Evolutionary conservation across 257 asterid genomes (phyloP).

Genomic region (Solanum verrucosum): DNA sequence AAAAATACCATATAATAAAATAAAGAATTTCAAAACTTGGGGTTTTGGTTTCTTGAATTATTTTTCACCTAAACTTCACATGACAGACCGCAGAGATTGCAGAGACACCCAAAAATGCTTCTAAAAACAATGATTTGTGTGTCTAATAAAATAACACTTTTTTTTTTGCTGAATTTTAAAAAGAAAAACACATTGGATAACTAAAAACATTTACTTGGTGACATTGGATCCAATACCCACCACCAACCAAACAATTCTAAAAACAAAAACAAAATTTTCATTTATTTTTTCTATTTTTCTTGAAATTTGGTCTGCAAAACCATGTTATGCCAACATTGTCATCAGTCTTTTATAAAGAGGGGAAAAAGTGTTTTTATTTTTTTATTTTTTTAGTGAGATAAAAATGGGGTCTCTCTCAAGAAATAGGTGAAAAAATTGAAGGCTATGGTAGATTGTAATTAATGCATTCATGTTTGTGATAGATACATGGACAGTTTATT

Average conservation of each 20-base stretch:
- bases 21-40: constrained; percentile 2
- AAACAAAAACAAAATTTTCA: background rate
- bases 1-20: background rate
- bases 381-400: background rate
- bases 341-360: background rate
- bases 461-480: background rate
- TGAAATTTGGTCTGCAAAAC: background rate
- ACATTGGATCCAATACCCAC: constrained; percentile 8
- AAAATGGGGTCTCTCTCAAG: background rate
- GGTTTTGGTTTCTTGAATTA: background rate
- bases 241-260: background rate
- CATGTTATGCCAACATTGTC: background rate
- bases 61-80: constrained; percentile 14
- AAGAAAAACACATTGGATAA: background rate
- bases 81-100: constrained; percentile 16
- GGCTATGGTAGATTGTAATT: background rate
- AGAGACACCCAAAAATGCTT: constrained; percentile 19
- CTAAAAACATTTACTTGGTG: background rate
- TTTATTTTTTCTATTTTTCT: background rate
- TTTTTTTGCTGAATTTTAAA: background rate
- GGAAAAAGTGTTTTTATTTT: background rate
- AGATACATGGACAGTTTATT: background rate
- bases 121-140: constrained; percentile 3
- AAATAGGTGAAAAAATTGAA: constrained; percentile 7
- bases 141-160: background rate